Evolutionary conservation across 805 yeast genomes (phyloP).

Genomic region (Diddensiella santjacobensis): DNA sequence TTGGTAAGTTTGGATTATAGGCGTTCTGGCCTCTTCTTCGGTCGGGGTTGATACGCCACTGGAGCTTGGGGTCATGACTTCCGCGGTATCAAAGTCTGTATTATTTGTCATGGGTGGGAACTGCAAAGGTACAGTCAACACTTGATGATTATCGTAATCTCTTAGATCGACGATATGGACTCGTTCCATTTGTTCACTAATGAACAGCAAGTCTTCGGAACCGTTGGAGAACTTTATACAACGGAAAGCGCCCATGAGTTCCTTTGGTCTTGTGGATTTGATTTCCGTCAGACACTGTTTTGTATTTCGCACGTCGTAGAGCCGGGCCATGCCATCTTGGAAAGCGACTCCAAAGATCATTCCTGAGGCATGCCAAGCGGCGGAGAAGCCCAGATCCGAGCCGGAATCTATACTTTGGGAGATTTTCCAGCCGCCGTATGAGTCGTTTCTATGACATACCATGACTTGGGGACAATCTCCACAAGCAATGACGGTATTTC

Average conservation of each 20-base stretch:
- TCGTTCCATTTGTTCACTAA: slow-evolving; percentile 82
- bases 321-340: slow-evolving; percentile 76
- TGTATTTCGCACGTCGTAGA: slow-evolving; percentile 72
- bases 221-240: slow-evolving; percentile 60
- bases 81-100: slow-evolving; percentile 12
- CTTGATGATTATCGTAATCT: slow-evolving; percentile 69
- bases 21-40: slow-evolving; percentile 10
- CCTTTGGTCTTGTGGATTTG: slow-evolving; percentile 41
- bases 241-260: slow-evolving; percentile 60
- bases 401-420: slow-evolving; percentile 48
- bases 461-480: slow-evolving; percentile 75
- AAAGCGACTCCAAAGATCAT: slow-evolving; percentile 70
- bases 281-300: slow-evolving; percentile 34
- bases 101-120: slow-evolving; percentile 9
- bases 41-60: slow-evolving; percentile 7
- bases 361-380: slow-evolving; percentile 74
- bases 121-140: slow-evolving; percentile 41
- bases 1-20: slow-evolving; percentile 12
- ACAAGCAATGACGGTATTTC: slow-evolving; percentile 55
- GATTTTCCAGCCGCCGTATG: slow-evolving; percentile 29
- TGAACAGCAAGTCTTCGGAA: slow-evolving; percentile 68
- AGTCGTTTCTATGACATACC: slow-evolving; percentile 33
- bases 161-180: slow-evolving; percentile 82
- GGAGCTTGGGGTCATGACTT: slow-evolving; percentile 6
- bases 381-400: slow-evolving; percentile 80